These are phyloP conservation scores for Thermothelomyces thermophilus DNA, from an alignment of 2,329 filamentous ascomycete species.

Conservation along the genomic window DNA sequence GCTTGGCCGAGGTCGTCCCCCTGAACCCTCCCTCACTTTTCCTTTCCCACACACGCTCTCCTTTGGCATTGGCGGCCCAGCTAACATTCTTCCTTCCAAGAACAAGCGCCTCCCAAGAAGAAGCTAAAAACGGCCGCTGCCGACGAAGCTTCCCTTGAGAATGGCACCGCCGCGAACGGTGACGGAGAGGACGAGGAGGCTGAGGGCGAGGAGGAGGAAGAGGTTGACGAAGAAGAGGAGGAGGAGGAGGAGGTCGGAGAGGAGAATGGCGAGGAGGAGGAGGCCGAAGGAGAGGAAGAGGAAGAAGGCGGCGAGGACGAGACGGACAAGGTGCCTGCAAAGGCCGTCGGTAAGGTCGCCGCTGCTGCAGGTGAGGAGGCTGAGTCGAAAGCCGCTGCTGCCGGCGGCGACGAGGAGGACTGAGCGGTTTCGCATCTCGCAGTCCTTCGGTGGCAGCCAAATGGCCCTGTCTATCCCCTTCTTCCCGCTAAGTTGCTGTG, in stretches of 20 bases:
- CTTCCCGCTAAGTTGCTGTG: background rate
- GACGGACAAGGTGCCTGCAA: slow-evolving; percentile 25
- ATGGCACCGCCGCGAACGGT: slow-evolving; percentile 24
- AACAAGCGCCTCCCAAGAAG: slow-evolving; percentile 42
- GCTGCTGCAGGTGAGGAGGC: background rate
- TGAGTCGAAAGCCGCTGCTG: slow-evolving; percentile 16
- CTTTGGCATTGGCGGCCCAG: background rate
- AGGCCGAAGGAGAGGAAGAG: slow-evolving; percentile 28
- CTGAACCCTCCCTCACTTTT: background rate
- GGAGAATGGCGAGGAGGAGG: slow-evolving; percentile 25
- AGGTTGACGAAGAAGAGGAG: slow-evolving; percentile 24
- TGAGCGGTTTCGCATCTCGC: background rate
- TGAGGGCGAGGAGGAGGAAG: slow-evolving; percentile 21
- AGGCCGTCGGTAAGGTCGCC: slow-evolving; percentile 16
- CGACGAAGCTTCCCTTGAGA: slow-evolving; percentile 29
- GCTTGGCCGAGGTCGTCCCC: background rate
- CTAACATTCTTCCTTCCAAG: slow-evolving; percentile 23
- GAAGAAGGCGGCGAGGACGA: slow-evolving; percentile 31
- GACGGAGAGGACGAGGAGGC: slow-evolving; percentile 20
- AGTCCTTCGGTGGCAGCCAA: background rate
- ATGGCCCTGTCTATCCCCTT: background rate
- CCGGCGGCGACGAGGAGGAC: slow-evolving; percentile 22
- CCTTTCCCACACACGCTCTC: background rate
- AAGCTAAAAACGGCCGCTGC: slow-evolving; percentile 42
- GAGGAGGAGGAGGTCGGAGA: slow-evolving; percentile 24